Evolutionary conservation across 2,329 filamentous ascomycete species (phyloP).

Genomic region (Xylaria sp.): DNA sequence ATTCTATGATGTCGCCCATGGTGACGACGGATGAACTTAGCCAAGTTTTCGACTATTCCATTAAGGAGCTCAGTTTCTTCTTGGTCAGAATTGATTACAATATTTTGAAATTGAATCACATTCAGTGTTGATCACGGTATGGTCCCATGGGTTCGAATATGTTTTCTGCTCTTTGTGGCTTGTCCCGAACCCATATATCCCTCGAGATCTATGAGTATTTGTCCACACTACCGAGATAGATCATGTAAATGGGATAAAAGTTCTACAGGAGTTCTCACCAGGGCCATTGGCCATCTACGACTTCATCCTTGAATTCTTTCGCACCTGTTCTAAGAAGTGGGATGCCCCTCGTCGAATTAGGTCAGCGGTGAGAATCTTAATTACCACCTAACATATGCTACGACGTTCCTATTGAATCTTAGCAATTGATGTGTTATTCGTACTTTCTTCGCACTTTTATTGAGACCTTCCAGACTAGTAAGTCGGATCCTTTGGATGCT

Average conservation of each 20-base stretch:
- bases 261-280: slow-evolving; percentile 67
- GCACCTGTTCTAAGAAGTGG: slow-evolving; percentile 63
- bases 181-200: slow-evolving; percentile 69
- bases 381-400: slow-evolving; percentile 65
- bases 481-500: no score
- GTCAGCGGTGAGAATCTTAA: slow-evolving; percentile 57
- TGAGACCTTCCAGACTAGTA: no score
- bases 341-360: slow-evolving; percentile 53
- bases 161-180: slow-evolving; percentile 64
- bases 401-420: slow-evolving; percentile 67
- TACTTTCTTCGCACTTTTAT: no score
- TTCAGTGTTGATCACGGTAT: slow-evolving; percentile 69
- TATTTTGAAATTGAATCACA: slow-evolving; percentile 68
- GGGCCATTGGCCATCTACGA: slow-evolving; percentile 68
- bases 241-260: no score
- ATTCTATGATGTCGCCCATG: slow-evolving; percentile 64
- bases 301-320: slow-evolving; percentile 65
- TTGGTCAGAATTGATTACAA: slow-evolving; percentile 71
- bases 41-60: slow-evolving; percentile 71
- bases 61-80: slow-evolving; percentile 69
- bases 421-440: no score
- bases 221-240: slow-evolving; percentile 64
- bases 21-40: slow-evolving; percentile 74
- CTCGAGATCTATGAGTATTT: slow-evolving; percentile 65
- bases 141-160: slow-evolving; percentile 72